Evolutionary conservation across 2,329 filamentous ascomycete species (phyloP).

Genomic region (Xylariomycetidae sp.): DNA sequence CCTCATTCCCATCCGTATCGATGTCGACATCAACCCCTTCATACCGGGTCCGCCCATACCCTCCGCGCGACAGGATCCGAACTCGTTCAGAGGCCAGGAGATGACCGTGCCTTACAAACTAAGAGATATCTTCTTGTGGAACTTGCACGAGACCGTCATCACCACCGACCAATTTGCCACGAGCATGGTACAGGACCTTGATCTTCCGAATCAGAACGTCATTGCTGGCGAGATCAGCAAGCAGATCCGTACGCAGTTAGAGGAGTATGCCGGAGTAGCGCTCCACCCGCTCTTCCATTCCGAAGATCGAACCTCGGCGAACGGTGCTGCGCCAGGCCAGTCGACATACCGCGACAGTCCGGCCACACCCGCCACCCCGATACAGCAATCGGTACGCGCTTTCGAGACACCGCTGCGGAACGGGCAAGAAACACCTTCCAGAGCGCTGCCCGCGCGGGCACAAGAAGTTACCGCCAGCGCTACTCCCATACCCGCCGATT

Average conservation of each 20-base stretch:
- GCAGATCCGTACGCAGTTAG: conserved; percentile 89
- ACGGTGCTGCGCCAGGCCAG: conserved; percentile 12
- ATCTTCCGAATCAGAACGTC: conserved; percentile 68
- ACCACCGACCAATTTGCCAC: conserved; percentile 96
- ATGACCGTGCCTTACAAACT: conserved; percentile 78
- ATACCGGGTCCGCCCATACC: conserved; percentile 60
- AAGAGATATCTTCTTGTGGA: conserved; percentile 96
- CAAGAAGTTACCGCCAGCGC: conserved; percentile 64
- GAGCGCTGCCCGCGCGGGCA: conserved; percentile 35
- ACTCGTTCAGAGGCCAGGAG: conserved; percentile 75
- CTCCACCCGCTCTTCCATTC: conserved; percentile 87
- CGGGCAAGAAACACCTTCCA: conserved; percentile 46
- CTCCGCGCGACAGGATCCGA: conserved; percentile 48
- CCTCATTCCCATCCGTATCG: conserved; percentile 91
- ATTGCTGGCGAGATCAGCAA: conserved; percentile 79
- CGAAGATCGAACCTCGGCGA: conserved; percentile 20
- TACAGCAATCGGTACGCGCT: conserved; percentile 37
- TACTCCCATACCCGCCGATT: conserved; percentile 55
- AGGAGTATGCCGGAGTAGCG: conserved; percentile 92
- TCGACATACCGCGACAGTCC: conserved; percentile 31
- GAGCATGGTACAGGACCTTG: conserved; percentile 83
- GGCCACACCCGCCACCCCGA: conserved; percentile 35
- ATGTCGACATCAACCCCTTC: conserved; percentile 82
- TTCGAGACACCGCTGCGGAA: conserved; percentile 53
- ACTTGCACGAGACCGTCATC: conserved; percentile 86